phyloP scores from a whole-genome alignment of 768 basidiomycete species.

The Boletus sensibilis region DNA sequence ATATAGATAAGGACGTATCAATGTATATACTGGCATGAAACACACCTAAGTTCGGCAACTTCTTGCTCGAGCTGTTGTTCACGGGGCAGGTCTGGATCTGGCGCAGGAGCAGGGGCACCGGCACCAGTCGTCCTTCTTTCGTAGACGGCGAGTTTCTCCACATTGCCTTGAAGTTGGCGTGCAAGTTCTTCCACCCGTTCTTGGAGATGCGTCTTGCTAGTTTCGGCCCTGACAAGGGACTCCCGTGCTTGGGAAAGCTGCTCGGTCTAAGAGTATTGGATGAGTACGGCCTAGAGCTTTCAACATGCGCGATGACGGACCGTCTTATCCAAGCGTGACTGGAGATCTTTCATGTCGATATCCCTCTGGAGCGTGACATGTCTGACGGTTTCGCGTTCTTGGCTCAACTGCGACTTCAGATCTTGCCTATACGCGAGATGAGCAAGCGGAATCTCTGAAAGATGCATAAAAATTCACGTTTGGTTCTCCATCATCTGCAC shows the following conservation, averaged over 20 bases:
- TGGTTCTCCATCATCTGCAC: conserved; percentile 77
- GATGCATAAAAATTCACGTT: conserved; percentile 47
- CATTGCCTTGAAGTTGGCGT: conserved; percentile 68
- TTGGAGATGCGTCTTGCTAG: conserved; percentile 76
- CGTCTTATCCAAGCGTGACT: conserved; percentile 64
- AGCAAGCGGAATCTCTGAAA: neutral
- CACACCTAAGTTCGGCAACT: conserved; percentile 80
- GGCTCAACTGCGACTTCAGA: conserved; percentile 60
- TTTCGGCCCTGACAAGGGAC: conserved; percentile 67
- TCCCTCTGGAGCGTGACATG: conserved; percentile 79
- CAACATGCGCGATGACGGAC: conserved; percentile 41
- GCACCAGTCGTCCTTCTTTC: conserved; percentile 56
- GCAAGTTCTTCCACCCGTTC: conserved; percentile 49
- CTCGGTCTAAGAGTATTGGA: conserved; percentile 43
- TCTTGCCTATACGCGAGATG: conserved; percentile 56
- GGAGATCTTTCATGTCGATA: conserved; percentile 74
- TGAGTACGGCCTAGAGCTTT: conserved; percentile 8
- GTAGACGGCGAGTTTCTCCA: conserved; percentile 85
- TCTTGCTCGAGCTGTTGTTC: conserved; percentile 84
- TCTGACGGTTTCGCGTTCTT: conserved; percentile 74
- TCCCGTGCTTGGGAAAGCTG: conserved; percentile 72
- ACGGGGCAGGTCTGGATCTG: conserved; percentile 49
- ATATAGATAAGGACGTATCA: neutral
- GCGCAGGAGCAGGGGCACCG: conserved; percentile 31
- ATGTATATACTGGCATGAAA: neutral